Base-by-base conservation (phyloP, 1,284 basidiomycete genomes). In the Xerocomus nothofagi region DNA sequence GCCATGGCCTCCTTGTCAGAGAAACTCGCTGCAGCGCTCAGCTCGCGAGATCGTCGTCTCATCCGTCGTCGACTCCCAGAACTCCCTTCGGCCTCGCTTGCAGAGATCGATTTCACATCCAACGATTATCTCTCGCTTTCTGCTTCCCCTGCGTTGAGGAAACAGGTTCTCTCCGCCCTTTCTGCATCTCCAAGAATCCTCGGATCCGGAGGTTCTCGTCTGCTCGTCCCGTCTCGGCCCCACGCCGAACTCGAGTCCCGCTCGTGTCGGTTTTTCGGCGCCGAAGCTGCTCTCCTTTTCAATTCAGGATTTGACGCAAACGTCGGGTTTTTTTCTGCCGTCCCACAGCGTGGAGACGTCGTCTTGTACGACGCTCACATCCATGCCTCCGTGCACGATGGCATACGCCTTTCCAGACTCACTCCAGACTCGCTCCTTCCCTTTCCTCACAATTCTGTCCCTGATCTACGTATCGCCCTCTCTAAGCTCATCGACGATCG, bases 301-400 rank as follows among this genome's bases (percentile, higher is more conserved):
- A 96, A 94, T 69, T 93, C 91, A 0, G 96, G 95, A 0, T 98
- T 88, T 70, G 94, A 98, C 68, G 94, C 96, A 15, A 98, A 98
- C 63, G 88, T 87, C 3, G 89, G 88, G 0, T 82, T 98, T 66
- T 95, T 97, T 72, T 77, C 89, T 0, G 82, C 82, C 34, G 71
- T 98, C 0, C 93, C 94, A 0, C 91, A 93, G 58, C 68, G 76
- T 0, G 81, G 81, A 11, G 96, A 99, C 63, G 79, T 81, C 41
- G 70, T 98, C 33, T 71, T 98, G 11, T 88, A 86, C 65, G 95
- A 99, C 66, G 90, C 88, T 59, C 82, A 92, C 53, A 87, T 98
- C 33, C 96, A 98, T 63, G 96, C 95, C 0, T 88, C 84, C 2
- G 91, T 95, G 17, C 92, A 96, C 69, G 93, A 97, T 60, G 95